phyloP scores from a whole-genome alignment of 192 early-diverging fungal species.

The Chytriomyces confervae region DNA sequence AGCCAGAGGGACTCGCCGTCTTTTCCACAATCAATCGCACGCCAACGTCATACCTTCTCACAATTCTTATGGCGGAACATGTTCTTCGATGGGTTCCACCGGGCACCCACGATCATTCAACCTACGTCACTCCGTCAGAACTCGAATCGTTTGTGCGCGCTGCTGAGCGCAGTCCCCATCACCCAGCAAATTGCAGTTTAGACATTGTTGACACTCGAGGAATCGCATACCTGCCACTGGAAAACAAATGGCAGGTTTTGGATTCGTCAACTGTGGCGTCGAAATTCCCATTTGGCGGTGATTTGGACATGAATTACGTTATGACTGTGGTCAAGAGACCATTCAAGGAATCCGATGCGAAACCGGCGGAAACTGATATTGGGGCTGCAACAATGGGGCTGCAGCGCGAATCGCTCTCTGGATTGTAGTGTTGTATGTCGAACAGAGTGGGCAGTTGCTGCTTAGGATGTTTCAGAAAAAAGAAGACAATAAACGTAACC shows the following conservation, averaged over 20 bases:
- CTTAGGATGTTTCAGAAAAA: no score
- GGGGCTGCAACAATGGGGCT: no score
- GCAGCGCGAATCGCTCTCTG: no score
- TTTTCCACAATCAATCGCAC: constrained; percentile 94
- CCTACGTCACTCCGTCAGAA: constrained; percentile 85
- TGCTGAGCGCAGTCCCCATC: not conserved
- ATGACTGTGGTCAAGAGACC: constrained; percentile 36
- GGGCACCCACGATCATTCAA: constrained; percentile 85
- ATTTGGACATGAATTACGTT: constrained; percentile 53
- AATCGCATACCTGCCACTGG: constrained; percentile 27
- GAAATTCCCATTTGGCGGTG: not conserved
- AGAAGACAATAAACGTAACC: no score
- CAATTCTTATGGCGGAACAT: constrained; percentile 83
- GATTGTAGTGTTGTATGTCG: no score
- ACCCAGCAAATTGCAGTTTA: not conserved
- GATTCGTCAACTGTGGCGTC: not conserved
- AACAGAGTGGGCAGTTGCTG: no score
- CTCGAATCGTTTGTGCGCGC: constrained; percentile 42
- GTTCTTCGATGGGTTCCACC: constrained; percentile 75
- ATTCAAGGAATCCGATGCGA: not conserved
- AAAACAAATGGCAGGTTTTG: constrained; percentile 17
- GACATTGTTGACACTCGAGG: constrained; percentile 43
- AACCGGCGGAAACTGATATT: not conserved
- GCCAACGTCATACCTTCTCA: constrained; percentile 71
- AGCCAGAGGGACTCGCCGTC: constrained; percentile 76